phyloP scores from a whole-genome alignment of 176 grass and related monocot species.

The Hyparrhenia diplandra region DNA sequence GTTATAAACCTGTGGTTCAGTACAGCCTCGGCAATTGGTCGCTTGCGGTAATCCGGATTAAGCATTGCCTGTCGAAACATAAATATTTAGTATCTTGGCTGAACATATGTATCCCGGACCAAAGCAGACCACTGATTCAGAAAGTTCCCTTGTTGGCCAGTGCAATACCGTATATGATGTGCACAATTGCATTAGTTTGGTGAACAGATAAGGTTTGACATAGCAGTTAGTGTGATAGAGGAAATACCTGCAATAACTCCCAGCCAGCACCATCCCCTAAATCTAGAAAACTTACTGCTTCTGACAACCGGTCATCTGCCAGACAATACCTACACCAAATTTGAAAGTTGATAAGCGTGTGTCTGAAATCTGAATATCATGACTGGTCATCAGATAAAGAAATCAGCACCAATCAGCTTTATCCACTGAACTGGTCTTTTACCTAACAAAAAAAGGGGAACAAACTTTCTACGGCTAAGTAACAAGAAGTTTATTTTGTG shows the following conservation, averaged over 20 bases:
- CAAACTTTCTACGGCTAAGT: not conserved
- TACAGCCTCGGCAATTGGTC: slow-evolving; percentile 74
- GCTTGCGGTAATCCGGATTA: slow-evolving; percentile 71
- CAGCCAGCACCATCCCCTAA: slow-evolving; percentile 77
- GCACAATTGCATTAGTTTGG: not conserved
- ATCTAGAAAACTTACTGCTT: slow-evolving; percentile 87
- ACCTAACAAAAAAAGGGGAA: not conserved
- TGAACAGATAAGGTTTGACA: not conserved
- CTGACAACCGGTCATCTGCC: slow-evolving; percentile 62
- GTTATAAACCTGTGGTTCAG: slow-evolving; percentile 87
- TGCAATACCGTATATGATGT: not conserved
- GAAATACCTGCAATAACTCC: slow-evolving; percentile 83
- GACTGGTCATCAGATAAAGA: not conserved
- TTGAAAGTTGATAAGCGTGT: not conserved
- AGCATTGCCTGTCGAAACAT: slow-evolving; percentile 67
- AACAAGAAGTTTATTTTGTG: not conserved
- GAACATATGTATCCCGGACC: not conserved
- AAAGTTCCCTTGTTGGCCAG: not conserved
- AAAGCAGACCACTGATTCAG: not conserved
- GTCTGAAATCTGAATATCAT: slow-evolving; percentile 23
- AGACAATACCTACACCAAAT: slow-evolving; percentile 62
- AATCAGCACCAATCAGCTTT: not conserved
- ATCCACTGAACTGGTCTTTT: not conserved
- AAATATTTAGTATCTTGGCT: slow-evolving; percentile 7
- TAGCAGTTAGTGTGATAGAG: not conserved